Base-by-base conservation (phyloP, 23 red algal genomes). In the Gracilaria gracilis region DNA sequence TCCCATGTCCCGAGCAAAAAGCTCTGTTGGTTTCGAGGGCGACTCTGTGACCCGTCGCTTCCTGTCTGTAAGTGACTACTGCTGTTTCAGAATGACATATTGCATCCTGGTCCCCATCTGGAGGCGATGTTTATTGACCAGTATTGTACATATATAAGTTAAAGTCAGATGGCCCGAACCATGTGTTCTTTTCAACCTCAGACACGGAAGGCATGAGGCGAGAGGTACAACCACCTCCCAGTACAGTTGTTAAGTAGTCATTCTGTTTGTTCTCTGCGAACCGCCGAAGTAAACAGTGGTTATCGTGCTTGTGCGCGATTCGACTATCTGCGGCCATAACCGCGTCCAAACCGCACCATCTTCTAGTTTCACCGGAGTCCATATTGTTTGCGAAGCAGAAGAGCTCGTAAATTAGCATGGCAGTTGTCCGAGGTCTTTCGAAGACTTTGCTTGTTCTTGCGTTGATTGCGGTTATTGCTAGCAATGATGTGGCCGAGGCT, bases 241-340 rank as follows among this genome's bases (percentile, higher is more conserved):
- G 67, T 42, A 73, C 67, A 73, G 5, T 42, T 51, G 50, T 40
- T 40, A 50, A 33, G 46, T 32, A 50, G 72, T 50, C 39, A 51
- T 50, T 11, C 42, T 8, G 31, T 49, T 50, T 77, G 72, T 73
- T 23, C 20, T 23, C 24, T 62, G 33, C n/a, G 28, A 73, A 73
- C 34, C 67, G 38, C 34, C 67, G 38, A 73, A 29, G 67, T 73
- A 35, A 73, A 42, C 38, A 42, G 67, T 77, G 42, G 40, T 24
- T 28, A 77, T 48, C 72, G 46, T 77, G 72, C 46, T 77, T 77
- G 29, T 25, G 72, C 72, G 72, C 46, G 72, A 77, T 51, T 77
- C 38, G 39, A 51, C 72, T 50, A 55, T 55, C 51, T 77, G 21
- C 4, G 16, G 14, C 29, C 37, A 6, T 64, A 5, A 27, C 59